These are phyloP conservation scores for Musa balbisiana DNA, from an alignment of 202 grass and related monocot genomes.

Conservation along the genomic window DNA sequence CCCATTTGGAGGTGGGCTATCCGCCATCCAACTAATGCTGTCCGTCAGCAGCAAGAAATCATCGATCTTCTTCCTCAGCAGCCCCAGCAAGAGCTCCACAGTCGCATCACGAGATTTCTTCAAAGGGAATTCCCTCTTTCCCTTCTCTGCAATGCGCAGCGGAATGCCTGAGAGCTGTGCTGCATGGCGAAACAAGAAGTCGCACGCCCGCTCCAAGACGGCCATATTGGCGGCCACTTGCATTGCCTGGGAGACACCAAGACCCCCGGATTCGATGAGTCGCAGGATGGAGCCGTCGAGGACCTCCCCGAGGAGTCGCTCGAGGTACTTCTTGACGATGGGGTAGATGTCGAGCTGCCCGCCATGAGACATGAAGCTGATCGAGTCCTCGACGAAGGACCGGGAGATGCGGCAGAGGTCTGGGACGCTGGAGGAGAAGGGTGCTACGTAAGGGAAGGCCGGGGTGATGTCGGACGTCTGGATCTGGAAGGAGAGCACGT, in stretches of 20 bases:
- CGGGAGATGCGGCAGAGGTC: slow-evolving; percentile 88
- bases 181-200: slow-evolving; percentile 84
- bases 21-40: slow-evolving; percentile 77
- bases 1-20: slow-evolving; percentile 55
- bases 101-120: slow-evolving; percentile 69
- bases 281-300: slow-evolving; percentile 55
- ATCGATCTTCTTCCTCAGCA: slow-evolving; percentile 59
- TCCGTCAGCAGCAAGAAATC: slow-evolving; percentile 73
- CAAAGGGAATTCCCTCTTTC: slow-evolving; percentile 67
- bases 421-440: slow-evolving; percentile 77
- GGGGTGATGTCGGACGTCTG: slow-evolving; percentile 91
- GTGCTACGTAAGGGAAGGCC: slow-evolving; percentile 87
- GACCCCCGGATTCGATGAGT: slow-evolving; percentile 58
- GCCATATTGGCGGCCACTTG: slow-evolving; percentile 91
- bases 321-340: slow-evolving; percentile 87
- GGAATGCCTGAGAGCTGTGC: slow-evolving; percentile 83
- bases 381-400: slow-evolving; percentile 94
- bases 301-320: slow-evolving; percentile 69
- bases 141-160: slow-evolving; percentile 49
- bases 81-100: slow-evolving; percentile 51
- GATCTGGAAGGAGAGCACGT: slow-evolving; percentile 92
- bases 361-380: slow-evolving; percentile 95
- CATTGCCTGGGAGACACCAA: slow-evolving; percentile 89
- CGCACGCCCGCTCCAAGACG: slow-evolving; percentile 94
- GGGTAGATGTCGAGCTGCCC: slow-evolving; percentile 74